phyloP scores from a whole-genome alignment of 1,139 yeast species.

The Scheffersomyces parashehatae region DNA sequence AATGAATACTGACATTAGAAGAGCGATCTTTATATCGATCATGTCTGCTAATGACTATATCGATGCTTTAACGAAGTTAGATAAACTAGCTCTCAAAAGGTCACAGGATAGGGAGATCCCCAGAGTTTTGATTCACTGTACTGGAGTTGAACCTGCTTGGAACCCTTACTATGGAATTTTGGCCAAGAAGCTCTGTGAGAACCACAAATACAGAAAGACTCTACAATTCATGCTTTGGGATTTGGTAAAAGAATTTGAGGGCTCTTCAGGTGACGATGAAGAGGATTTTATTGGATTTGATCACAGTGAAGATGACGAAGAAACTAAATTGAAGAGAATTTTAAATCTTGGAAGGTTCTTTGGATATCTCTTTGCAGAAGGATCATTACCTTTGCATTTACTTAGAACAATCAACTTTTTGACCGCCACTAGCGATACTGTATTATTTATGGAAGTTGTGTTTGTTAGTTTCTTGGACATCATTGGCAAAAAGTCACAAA shows the following conservation, averaged over 20 bases:
- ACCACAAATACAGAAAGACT: slow-evolving; percentile 72
- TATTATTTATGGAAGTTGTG: slow-evolving; percentile 71
- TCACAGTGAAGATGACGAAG: slow-evolving; percentile 43
- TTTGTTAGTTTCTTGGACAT: slow-evolving; percentile 67
- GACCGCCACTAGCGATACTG: slow-evolving; percentile 65
- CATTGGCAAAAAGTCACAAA: slow-evolving; percentile 65
- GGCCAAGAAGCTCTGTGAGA: slow-evolving; percentile 71
- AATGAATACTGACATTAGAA: slow-evolving; percentile 93
- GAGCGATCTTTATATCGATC: slow-evolving; percentile 89
- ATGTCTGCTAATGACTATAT: slow-evolving; percentile 94
- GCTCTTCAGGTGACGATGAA: slow-evolving; percentile 30
- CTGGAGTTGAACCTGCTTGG: slow-evolving; percentile 77
- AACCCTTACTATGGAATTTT: slow-evolving; percentile 89
- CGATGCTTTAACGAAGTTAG: slow-evolving; percentile 82
- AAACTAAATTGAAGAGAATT: slow-evolving; percentile 52
- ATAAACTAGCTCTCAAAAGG: slow-evolving; percentile 74
- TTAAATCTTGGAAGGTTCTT: slow-evolving; percentile 78
- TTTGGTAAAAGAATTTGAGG: slow-evolving; percentile 70
- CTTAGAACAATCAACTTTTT: slow-evolving; percentile 75
- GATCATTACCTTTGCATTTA: slow-evolving; percentile 68
- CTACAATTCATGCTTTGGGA: slow-evolving; percentile 94
- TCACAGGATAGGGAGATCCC: slow-evolving; percentile 91
- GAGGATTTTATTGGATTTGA: slow-evolving; percentile 39
- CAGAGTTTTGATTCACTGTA: slow-evolving; percentile 79
- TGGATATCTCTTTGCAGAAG: slow-evolving; percentile 73